Conservation (phyloP, 192 early-diverging fungal genomes). For the Coemansia sp. region DNA sequence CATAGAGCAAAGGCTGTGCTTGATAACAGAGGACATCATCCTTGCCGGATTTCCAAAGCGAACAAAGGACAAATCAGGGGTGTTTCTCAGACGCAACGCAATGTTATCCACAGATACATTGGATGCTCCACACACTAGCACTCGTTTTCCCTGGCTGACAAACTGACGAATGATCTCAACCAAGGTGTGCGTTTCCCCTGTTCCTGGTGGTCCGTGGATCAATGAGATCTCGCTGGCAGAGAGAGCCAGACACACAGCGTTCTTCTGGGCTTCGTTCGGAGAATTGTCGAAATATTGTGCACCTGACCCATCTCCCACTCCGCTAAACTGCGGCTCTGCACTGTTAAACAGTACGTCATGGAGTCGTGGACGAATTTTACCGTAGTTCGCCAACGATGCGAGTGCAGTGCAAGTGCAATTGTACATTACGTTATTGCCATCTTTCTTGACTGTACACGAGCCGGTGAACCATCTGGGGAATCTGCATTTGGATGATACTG, state of each 20-base stretch:
- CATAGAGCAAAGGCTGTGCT: slow-evolving; percentile 25
- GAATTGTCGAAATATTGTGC: slow-evolving; percentile 55
- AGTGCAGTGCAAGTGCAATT: slow-evolving; percentile 25
- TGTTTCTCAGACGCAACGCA: slow-evolving; percentile 63
- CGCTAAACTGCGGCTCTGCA: slow-evolving; percentile 28
- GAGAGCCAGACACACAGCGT: slow-evolving; percentile 63
- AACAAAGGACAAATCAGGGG: slow-evolving; percentile 57
- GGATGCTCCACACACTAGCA: slow-evolving; percentile 80
- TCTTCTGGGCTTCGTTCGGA: slow-evolving; percentile 64
- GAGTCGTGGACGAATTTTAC: slow-evolving; percentile 15
- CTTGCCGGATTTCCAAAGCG: slow-evolving; percentile 78
- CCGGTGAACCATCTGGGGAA: not conserved
- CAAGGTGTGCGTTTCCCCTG: slow-evolving; percentile 77
- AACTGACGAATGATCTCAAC: slow-evolving; percentile 80
- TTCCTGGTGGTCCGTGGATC: slow-evolving; percentile 78
- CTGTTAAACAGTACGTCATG: slow-evolving; percentile 46
- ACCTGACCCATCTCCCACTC: not conserved
- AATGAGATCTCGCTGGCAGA: slow-evolving; percentile 62
- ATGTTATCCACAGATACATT: slow-evolving; percentile 84
- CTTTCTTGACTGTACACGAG: slow-evolving; percentile 34
- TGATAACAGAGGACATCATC: slow-evolving; percentile 62
- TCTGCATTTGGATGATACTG: slow-evolving; percentile 21
- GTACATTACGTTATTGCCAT: slow-evolving; percentile 37
- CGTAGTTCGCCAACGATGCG: slow-evolving; percentile 4
- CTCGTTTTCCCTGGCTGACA: slow-evolving; percentile 51